phyloP scores from a whole-genome alignment of 2,329 filamentous ascomycete species.

The Diaporthe sp. region DNA sequence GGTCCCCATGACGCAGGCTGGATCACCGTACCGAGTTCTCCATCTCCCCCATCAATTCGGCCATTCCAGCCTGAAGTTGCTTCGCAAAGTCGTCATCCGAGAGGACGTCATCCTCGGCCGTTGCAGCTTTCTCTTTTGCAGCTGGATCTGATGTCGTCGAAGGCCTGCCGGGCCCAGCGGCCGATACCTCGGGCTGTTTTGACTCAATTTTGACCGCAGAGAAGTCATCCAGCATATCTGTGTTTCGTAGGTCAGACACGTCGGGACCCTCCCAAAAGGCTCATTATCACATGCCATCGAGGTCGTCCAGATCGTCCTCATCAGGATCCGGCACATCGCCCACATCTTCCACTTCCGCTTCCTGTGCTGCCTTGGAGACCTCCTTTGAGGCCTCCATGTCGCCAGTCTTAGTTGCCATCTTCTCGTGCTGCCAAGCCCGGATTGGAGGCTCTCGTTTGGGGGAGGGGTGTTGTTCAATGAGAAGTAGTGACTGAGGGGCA shows the following conservation, averaged over 20 bases:
- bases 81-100: conserved; percentile 86
- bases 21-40: conserved; percentile 67
- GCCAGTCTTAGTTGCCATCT: conserved; percentile 43
- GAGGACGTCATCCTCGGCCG: conserved; percentile 56
- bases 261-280: neutral
- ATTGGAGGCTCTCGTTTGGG: neutral
- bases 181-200: conserved; percentile 53
- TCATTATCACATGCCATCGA: conserved; percentile 77
- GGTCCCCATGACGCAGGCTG: neutral
- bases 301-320: conserved; percentile 90
- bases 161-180: conserved; percentile 44
- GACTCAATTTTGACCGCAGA: conserved; percentile 72
- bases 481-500: conserved; percentile 17
- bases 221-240: conserved; percentile 95
- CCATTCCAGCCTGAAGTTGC: conserved; percentile 92
- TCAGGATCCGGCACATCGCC: conserved; percentile 87
- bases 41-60: conserved; percentile 80
- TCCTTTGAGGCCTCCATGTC: conserved; percentile 39
- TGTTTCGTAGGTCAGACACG: conserved; percentile 37
- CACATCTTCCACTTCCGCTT: conserved; percentile 47
- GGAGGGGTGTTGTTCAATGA: neutral
- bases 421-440: conserved; percentile 8
- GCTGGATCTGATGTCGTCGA: conserved; percentile 43
- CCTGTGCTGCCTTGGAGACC: conserved; percentile 45
- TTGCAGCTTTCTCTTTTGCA: conserved; percentile 45